Evolutionary conservation across 345 rosid genomes (phyloP).

Genomic region (Hypericum androsaemum): DNA sequence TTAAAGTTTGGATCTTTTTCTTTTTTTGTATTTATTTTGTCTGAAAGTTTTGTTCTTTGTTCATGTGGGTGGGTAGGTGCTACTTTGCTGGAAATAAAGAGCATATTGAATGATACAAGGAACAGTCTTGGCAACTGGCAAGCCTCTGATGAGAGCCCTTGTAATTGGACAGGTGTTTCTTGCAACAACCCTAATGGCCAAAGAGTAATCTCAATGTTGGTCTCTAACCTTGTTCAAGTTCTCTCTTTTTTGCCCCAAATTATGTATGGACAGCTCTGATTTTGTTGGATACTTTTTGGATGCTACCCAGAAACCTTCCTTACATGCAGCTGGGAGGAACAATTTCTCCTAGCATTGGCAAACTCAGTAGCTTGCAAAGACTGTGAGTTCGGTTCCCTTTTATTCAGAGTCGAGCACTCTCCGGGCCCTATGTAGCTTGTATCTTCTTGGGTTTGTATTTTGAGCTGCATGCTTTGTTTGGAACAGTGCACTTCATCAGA

Average conservation of each 20-base stretch:
- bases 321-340: constrained; percentile 81
- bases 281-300: neutral
- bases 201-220: constrained; percentile 65
- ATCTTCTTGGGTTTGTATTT: neutral
- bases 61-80: constrained; percentile 31
- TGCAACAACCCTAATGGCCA: constrained; percentile 55
- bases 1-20: constrained; percentile 13
- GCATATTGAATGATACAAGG: constrained; percentile 61
- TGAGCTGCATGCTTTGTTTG: neutral
- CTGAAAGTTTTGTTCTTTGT: neutral
- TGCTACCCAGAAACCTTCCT: constrained; percentile 62
- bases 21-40: too few species aligned
- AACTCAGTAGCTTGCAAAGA: constrained; percentile 65
- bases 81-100: constrained; percentile 65
- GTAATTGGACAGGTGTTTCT: constrained; percentile 88
- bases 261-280: neutral
- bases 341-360: constrained; percentile 85
- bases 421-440: constrained; percentile 1
- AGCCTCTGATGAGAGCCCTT: constrained; percentile 62
- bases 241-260: constrained; percentile 1
- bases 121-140: constrained; percentile 63
- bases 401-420: neutral
- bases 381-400: constrained; percentile 43
- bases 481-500: constrained; percentile 82
- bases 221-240: neutral